Evolutionary conservation across 345 rosid species (phyloP).

Genomic region (Raphanus sativus): DNA sequence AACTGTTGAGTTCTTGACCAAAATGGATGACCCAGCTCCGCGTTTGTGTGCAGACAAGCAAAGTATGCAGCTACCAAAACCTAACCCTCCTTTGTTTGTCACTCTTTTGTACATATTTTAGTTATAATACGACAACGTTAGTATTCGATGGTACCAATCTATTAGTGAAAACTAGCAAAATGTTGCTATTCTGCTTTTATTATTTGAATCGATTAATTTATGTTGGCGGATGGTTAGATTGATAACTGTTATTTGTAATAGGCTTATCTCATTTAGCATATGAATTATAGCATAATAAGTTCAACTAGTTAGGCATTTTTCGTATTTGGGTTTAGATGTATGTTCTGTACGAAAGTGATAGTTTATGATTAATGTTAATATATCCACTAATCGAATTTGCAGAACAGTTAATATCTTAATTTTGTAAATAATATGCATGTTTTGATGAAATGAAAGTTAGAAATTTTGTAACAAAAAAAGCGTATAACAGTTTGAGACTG

Average conservation of each 20-base stretch:
- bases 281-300: neutral
- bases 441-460: neutral
- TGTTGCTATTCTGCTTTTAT: neutral
- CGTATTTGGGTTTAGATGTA: neutral
- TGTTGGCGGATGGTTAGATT: neutral
- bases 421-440: neutral
- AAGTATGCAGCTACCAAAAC: constrained; percentile 8
- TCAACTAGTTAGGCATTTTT: neutral
- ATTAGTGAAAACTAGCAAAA: neutral
- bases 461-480: neutral
- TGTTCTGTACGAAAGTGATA: neutral
- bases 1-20: neutral
- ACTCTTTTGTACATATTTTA: neutral
- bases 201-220: neutral
- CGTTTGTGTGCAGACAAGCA: neutral
- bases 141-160: neutral
- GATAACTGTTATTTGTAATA: neutral
- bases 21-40: neutral
- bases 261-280: neutral
- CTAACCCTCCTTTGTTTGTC: neutral
- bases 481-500: neutral
- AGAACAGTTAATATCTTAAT: neutral
- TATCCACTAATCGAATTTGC: neutral
- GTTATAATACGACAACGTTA: too few species aligned
- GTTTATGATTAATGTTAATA: neutral